Evolutionary conservation across 75 land plant species (phyloP), one percentile per base, ranked within the genome.

Genomic region (Cunninghamia lanceolata): DNA sequence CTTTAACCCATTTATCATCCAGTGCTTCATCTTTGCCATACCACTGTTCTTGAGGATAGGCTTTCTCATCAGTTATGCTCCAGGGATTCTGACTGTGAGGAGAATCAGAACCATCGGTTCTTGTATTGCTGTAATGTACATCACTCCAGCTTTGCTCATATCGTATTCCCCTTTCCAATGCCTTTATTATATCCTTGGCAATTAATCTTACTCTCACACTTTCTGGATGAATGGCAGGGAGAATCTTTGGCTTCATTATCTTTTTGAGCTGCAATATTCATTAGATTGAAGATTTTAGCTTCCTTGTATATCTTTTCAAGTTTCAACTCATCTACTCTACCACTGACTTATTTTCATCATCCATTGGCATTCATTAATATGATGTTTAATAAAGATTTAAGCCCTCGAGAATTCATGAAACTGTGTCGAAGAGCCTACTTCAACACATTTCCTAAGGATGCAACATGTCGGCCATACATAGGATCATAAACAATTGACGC

Each of bases 1-100:
- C 39, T 35, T 98, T 91, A 42, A 96, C 94, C 94, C 99, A 98
- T 53, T 85, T 82, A 91, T 98, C 97, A 85, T 98, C 96, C 50
- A 95, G 91, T 76, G 91, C 84, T 85, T 92, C 95, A 84, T 96
- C 96, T 30, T 91, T 92, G 13, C 74, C 30, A 9, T 73, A 28
- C 94, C 93, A 91, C 39, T 87, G 17, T 4, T 21, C 86, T 50
- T 83, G 92, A 76, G 28, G 10, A 13, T 82, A 59, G 39, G 75
- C 89, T 53, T 82, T 86, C 7, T 83, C 88, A 59, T n/a, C 38
- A 34, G 38, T 70, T 30, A 73, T 54, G 63, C 16, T 79, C 40
- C 25, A 28, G 70, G 30, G 34, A 74, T 53, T 19, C 47, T 7
- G 8, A 38, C 86, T 28, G 17, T 19, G 66, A 82, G 87, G 78